Percentiles rank a stretch among this genome's conserved stretches.
Conservation (phyloP, 2,329 filamentous ascomycete species). For the Neophaeococcomyces aloes region DNA sequence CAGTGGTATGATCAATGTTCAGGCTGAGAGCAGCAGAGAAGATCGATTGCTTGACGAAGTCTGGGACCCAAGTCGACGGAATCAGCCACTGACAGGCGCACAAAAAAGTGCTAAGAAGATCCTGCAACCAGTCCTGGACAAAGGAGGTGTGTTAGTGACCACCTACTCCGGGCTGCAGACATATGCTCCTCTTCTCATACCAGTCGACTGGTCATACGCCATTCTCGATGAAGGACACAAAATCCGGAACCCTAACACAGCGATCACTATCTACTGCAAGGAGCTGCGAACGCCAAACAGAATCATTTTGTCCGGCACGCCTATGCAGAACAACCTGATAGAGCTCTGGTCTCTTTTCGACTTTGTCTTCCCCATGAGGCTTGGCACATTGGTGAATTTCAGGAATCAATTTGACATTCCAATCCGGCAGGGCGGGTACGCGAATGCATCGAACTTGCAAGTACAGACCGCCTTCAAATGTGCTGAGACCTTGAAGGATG, state of each 20-base stretch:
- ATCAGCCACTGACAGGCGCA: conserved; percentile 41
- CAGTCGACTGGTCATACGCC: conserved; percentile 82
- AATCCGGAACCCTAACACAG: conserved; percentile 91
- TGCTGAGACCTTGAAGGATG: conserved; percentile 84
- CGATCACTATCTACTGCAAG: conserved; percentile 91
- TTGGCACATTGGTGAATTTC: conserved; percentile 86
- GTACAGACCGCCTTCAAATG: conserved; percentile 92
- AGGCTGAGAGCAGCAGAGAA: conserved; percentile 51
- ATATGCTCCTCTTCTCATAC: conserved; percentile 71
- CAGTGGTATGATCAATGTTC: conserved; percentile 84
- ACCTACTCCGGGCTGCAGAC: conserved; percentile 95
- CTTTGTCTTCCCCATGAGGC: conserved; percentile 90
- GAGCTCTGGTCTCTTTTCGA: conserved; percentile 97
- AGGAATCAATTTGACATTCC: conserved; percentile 86
- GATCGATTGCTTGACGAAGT: conserved; percentile 50
- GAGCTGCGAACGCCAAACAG: conserved; percentile 82
- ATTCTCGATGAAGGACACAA: conserved; percentile 96
- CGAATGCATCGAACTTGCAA: conserved; percentile 86
- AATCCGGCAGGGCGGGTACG: conserved; percentile 86
- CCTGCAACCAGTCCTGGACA: conserved; percentile 66
- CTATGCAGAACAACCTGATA: conserved; percentile 91
- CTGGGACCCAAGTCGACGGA: conserved; percentile 34
- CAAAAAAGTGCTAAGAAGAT: conserved; percentile 66
- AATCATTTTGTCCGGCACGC: conserved; percentile 88
- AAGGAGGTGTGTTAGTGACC: conserved; percentile 88